Conservation (phyloP, 306 rosid species). For the Leucaena leucocephala region DNA sequence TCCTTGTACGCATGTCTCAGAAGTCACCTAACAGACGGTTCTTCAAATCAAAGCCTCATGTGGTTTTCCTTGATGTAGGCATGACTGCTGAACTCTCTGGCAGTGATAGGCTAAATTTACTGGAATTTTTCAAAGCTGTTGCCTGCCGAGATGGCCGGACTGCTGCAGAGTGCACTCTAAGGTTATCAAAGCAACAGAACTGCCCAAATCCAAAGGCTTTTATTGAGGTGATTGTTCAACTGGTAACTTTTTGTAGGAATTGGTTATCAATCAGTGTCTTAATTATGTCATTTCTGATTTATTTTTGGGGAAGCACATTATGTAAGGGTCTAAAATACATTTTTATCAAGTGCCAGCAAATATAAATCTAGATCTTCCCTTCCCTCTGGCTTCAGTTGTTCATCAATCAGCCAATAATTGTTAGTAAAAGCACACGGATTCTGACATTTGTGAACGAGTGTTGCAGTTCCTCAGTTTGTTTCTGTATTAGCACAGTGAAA, state of each 20-base stretch:
- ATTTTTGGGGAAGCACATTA: background rate
- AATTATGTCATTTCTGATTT: background rate
- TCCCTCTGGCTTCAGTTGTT: background rate
- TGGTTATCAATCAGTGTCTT: background rate
- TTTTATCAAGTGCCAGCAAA: background rate
- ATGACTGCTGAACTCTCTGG: too few species aligned
- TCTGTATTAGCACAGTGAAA: too few species aligned
- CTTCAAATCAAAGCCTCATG: too few species aligned
- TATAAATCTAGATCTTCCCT: background rate
- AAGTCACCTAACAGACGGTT: too few species aligned
- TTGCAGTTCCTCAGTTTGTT: background rate
- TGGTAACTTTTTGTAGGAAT: background rate
- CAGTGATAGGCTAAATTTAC: too few species aligned
- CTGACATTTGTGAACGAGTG: background rate
- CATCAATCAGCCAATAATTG: slow-evolving; percentile 25
- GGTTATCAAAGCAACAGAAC: too few species aligned
- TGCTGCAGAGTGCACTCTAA: too few species aligned
- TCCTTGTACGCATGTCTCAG: too few species aligned
- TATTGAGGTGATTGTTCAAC: background rate
- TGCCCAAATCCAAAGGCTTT: too few species aligned
- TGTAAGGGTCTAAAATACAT: background rate
- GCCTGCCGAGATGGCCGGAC: too few species aligned
- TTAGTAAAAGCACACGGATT: background rate
- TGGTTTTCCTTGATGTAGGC: too few species aligned
- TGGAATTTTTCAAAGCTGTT: too few species aligned